Base-by-base conservation (phyloP, 768 basidiomycete species). In the Mycena maculata region DNA sequence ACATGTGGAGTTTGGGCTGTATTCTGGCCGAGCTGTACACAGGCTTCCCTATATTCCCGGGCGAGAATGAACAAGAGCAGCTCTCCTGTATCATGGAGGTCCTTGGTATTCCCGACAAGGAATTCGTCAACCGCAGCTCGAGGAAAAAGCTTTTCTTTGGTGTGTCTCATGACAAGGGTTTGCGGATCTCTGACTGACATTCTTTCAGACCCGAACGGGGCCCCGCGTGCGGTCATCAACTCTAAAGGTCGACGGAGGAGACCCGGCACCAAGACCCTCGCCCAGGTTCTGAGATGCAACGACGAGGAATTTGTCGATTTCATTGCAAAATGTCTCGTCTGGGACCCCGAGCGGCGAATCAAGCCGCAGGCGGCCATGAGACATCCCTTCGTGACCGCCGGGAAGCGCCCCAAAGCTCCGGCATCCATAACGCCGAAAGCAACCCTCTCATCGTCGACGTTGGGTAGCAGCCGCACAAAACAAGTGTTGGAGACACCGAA, bases 1-100 rank as follows among this genome's bases (percentile, higher is more conserved):
- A 99, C 77, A 99, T 99, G 96, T 99, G 98, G 98, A 97, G 95
- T 83, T 79, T 99, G 71, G 98, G 98, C 39, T 99, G 98, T 75
- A 99, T 99, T 68, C 83, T 99, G 58, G 98, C 98, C 18, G 98
- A 99, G 78, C 82, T 99, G 45, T 97, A 93, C 78, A 99, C 97
- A 13, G 98, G 98, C 1, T 98, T 95, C 78, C 98, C 98, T 1
- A 96, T 99, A 72, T 99, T 99, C 80, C 98, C 98, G 0, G 98
- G 98, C 27, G 98, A 99, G 80, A 99, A 98, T 75, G 97, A 99
- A 78, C 95, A 98, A 79, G 96, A 99, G 76, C 98, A 99, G 72
- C 81, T 99, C 59, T 92, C 96, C 6, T 99, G 97, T 76, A 99
- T 99, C 80, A 99, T 99, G 96, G 98, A 99, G 78, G 94, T 99